A percentile compares a stretch with the other conserved stretches of the same genome.
Evolutionary conservation across 1,284 basidiomycete species (phyloP).

Genomic region (Sphagnurus paluster): DNA sequence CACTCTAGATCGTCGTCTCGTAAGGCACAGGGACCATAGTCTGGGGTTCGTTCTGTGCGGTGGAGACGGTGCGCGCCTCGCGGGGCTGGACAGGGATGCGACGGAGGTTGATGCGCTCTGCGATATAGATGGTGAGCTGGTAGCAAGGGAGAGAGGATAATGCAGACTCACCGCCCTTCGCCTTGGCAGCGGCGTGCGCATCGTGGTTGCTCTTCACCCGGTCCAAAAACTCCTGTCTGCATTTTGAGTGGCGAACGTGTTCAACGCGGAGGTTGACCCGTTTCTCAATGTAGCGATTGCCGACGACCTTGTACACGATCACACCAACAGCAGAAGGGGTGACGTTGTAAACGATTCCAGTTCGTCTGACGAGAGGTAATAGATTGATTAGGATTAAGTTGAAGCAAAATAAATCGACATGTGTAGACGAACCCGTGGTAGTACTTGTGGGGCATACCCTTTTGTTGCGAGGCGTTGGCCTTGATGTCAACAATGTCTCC

Average conservation of each 20-base stretch:
- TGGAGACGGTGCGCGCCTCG: slow-evolving; percentile 76
- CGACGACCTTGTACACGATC: slow-evolving; percentile 98
- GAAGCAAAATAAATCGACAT: background rate
- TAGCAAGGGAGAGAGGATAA: background rate
- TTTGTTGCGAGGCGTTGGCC: slow-evolving; percentile 98
- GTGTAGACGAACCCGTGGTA: slow-evolving; percentile 73
- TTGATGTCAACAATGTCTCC: slow-evolving; percentile 99
- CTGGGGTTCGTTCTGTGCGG: slow-evolving; percentile 82
- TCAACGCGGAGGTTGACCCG: slow-evolving; percentile 98
- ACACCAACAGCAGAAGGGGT: slow-evolving; percentile 94
- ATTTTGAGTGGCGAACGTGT: slow-evolving; percentile 98
- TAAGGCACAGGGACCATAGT: slow-evolving; percentile 92
- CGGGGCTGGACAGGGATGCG: slow-evolving; percentile 87
- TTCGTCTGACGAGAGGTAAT: slow-evolving; percentile 72
- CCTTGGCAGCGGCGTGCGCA: slow-evolving; percentile 84
- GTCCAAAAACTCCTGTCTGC: slow-evolving; percentile 97
- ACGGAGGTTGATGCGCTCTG: slow-evolving; percentile 85
- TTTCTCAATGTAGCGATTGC: slow-evolving; percentile 99
- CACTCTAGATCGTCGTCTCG: slow-evolving; percentile 85
- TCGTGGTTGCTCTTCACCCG: slow-evolving; percentile 93
- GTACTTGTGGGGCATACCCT: slow-evolving; percentile 99
- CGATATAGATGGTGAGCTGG: background rate
- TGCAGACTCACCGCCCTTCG: slow-evolving; percentile 78
- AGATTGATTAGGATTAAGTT: slow-evolving; percentile 3
- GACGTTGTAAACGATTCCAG: slow-evolving; percentile 98